These are phyloP conservation scores for Parathielavia hyrcaniae DNA, from an alignment of 495 filamentous ascomycete genomes.

Conservation along the genomic window DNA sequence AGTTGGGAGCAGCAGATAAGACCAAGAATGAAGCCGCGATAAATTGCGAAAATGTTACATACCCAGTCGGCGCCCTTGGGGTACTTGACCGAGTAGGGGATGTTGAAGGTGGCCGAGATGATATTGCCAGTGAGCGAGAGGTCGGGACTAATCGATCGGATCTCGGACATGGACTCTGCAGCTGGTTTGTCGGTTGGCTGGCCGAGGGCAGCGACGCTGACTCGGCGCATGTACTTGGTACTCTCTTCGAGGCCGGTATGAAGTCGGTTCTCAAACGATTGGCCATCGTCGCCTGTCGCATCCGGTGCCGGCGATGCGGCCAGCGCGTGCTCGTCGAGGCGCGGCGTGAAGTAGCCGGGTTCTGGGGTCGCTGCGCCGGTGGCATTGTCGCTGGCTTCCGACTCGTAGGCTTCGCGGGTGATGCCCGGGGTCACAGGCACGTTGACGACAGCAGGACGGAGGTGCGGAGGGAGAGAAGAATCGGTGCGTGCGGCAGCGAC, in stretches of 20 bases:
- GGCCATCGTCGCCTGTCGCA: slow-evolving; percentile 14
- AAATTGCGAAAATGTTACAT: slow-evolving; percentile 28
- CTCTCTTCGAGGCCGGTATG: slow-evolving; percentile 50
- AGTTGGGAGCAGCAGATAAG: not conserved
- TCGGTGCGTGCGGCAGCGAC: slow-evolving; percentile 17
- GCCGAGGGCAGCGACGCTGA: slow-evolving; percentile 48
- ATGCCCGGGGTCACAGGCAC: slow-evolving; percentile 50
- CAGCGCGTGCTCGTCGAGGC: slow-evolving; percentile 28
- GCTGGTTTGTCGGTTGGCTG: slow-evolving; percentile 22
- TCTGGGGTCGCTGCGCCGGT: slow-evolving; percentile 1
- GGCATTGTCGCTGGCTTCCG: slow-evolving; percentile 11
- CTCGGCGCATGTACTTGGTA: slow-evolving; percentile 56
- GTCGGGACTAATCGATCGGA: slow-evolving; percentile 56
- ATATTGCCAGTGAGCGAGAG: slow-evolving; percentile 71
- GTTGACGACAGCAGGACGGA: slow-evolving; percentile 28
- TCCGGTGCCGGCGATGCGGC: slow-evolving; percentile 21
- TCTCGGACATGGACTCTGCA: slow-evolving; percentile 48
- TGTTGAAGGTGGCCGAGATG: slow-evolving; percentile 80
- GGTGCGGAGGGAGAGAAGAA: slow-evolving; percentile 33
- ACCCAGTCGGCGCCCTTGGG: slow-evolving; percentile 69
- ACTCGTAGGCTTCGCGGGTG: slow-evolving; percentile 24
- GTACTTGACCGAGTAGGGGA: slow-evolving; percentile 68
- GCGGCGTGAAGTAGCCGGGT: slow-evolving; percentile 39
- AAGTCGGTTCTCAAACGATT: slow-evolving; percentile 41
- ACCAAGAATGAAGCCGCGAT: not conserved